phyloP scores from a whole-genome alignment of 2,329 filamentous ascomycete genomes.

The Stagonosporopsis chrysanthemi region DNA sequence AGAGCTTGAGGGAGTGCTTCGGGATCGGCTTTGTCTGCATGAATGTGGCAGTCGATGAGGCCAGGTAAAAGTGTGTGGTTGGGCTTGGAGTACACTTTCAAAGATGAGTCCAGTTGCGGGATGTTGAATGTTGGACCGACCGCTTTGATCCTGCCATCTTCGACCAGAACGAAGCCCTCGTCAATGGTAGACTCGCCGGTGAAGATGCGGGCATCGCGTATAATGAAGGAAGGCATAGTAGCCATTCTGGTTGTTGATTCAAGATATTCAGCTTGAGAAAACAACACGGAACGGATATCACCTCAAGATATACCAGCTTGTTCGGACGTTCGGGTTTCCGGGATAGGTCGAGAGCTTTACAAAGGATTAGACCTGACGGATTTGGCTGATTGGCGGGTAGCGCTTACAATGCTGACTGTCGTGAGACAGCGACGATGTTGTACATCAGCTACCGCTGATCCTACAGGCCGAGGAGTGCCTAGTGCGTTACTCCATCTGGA shows the following conservation, averaged over 20 bases:
- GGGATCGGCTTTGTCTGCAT: conserved; percentile 53
- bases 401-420: not conserved
- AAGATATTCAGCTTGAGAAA: too few relatives aligned
- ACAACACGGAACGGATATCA: not conserved
- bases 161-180: conserved; percentile 52
- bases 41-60: conserved; percentile 61
- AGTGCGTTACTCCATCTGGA: not conserved
- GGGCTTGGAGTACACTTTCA: conserved; percentile 52
- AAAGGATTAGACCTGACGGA: not conserved
- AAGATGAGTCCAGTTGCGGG: conserved; percentile 15
- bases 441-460: not conserved
- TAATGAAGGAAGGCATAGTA: conserved; percentile 48
- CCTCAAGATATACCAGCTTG: not conserved
- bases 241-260: not conserved
- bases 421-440: not conserved
- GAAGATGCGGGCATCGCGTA: conserved; percentile 57
- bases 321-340: not conserved
- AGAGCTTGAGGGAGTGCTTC: conserved; percentile 55
- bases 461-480: not conserved
- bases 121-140: conserved; percentile 32
- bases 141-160: conserved; percentile 52
- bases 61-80: conserved; percentile 59
- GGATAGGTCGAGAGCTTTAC: not conserved
- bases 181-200: conserved; percentile 54
- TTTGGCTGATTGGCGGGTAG: not conserved